Conservation (phyloP, 2,329 filamentous ascomycete species). For the Claviceps maximensis region DNA sequence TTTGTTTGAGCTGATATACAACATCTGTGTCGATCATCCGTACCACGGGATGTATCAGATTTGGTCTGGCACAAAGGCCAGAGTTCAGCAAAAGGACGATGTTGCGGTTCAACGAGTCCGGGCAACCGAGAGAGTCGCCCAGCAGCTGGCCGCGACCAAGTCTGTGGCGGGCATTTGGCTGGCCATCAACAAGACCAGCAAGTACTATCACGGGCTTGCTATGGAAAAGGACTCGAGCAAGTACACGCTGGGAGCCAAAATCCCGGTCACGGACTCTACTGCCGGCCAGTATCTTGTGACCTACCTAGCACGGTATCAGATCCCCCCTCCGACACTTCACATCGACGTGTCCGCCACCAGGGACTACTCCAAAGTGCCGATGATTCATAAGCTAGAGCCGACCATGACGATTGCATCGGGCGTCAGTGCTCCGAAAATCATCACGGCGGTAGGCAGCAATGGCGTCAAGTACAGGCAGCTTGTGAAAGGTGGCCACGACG, state of each 20-base stretch:
- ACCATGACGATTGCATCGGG: constrained; percentile 78
- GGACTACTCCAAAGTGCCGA: constrained; percentile 65
- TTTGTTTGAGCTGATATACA: constrained; percentile 59
- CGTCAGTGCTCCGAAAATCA: constrained; percentile 85
- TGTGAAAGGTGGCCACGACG: constrained; percentile 91
- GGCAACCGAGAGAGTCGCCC: constrained; percentile 58
- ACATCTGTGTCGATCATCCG: constrained; percentile 84
- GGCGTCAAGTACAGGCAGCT: constrained; percentile 77
- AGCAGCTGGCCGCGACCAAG: constrained; percentile 41
- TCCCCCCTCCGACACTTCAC: constrained; percentile 83
- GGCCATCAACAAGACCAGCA: constrained; percentile 61
- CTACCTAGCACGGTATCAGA: constrained; percentile 48
- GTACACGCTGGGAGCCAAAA: constrained; percentile 54
- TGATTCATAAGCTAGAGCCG: constrained; percentile 57
- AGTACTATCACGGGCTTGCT: constrained; percentile 50
- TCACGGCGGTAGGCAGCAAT: constrained; percentile 67
- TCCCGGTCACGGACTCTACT: constrained; percentile 48
- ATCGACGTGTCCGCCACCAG: constrained; percentile 60
- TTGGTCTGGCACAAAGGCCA: constrained; percentile 65
- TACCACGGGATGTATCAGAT: constrained; percentile 97
- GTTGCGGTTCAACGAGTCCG: constrained; percentile 59
- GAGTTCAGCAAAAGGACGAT: constrained; percentile 57
- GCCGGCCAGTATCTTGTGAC: constrained; percentile 51
- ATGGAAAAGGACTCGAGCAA: constrained; percentile 48
- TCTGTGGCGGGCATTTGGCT: constrained; percentile 47